These are phyloP conservation scores for Gossypium anomalum DNA, from an alignment of 345 rosid genomes.

Conservation along the genomic window DNA sequence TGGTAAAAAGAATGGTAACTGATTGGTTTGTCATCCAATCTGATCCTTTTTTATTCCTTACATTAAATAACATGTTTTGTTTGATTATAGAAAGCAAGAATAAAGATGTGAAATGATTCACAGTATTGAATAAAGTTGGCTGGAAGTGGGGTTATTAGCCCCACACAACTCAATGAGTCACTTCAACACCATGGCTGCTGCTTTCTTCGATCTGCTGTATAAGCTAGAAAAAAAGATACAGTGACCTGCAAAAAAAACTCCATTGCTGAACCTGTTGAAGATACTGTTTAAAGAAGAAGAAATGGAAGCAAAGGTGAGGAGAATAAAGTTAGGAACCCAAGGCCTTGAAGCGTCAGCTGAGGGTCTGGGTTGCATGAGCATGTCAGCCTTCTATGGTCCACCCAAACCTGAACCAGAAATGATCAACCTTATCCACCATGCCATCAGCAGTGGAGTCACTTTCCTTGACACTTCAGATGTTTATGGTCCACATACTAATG, in stretches of 20 bases:
- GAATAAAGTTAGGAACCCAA: slow-evolving; percentile 47
- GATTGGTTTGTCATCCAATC: too few relatives aligned
- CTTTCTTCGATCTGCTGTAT: not conserved
- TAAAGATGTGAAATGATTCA: not conserved
- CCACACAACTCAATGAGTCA: not conserved
- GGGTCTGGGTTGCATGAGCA: slow-evolving; percentile 53
- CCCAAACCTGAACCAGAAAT: slow-evolving; percentile 45
- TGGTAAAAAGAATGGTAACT: not conserved
- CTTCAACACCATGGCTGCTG: not conserved
- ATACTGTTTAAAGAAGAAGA: not conserved
- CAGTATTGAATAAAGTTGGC: not conserved
- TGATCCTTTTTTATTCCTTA: too few relatives aligned
- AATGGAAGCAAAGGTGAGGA: slow-evolving; percentile 14
- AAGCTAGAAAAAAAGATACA: not conserved
- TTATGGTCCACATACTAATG: slow-evolving; percentile 47
- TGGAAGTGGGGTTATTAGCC: not conserved
- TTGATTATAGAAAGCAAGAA: not conserved
- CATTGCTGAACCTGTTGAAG: not conserved
- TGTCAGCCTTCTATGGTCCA: slow-evolving; percentile 45
- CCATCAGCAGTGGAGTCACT: slow-evolving; percentile 42
- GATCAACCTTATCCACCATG: slow-evolving; percentile 49
- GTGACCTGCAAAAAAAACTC: not conserved
- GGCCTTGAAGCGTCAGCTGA: slow-evolving; percentile 50
- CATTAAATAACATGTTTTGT: not conserved
- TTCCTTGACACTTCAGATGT: slow-evolving; percentile 46